Conservation (phyloP, 164 flowering plant species). For the Umbellularia californica region DNA sequence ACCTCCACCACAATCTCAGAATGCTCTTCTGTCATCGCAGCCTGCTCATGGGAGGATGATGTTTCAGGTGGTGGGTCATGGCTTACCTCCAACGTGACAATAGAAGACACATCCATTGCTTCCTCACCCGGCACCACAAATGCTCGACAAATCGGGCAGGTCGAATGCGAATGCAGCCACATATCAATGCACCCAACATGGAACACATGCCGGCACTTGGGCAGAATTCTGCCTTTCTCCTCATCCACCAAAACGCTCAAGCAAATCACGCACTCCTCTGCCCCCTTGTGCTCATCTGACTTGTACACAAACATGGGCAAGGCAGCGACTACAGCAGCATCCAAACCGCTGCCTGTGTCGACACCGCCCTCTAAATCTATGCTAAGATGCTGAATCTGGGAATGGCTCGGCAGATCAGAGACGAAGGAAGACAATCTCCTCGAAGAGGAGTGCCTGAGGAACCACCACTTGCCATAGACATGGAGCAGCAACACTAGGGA, state of each 20-base stretch:
- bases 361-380: conserved; percentile 9
- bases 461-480: conserved; percentile 52
- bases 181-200: conserved; percentile 69
- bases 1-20: neutral
- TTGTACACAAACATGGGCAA: conserved; percentile 48
- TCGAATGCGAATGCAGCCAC: conserved; percentile 56
- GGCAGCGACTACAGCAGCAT: conserved; percentile 30
- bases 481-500: conserved; percentile 54
- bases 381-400: neutral
- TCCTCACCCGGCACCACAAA: neutral
- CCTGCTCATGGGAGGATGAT: neutral
- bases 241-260: conserved; percentile 46
- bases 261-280: conserved; percentile 53
- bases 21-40: neutral
- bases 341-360: conserved; percentile 39
- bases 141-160: conserved; percentile 59
- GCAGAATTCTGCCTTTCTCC: conserved; percentile 42
- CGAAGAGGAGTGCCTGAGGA: conserved; percentile 28
- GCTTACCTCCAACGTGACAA: neutral
- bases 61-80: neutral
- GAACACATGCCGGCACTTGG: conserved; percentile 49
- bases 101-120: neutral
- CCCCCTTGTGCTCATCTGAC: conserved; percentile 10
- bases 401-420: neutral
- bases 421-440: neutral